Evolutionary conservation across 441 rosid species (phyloP).

Genomic region (Hypseocharis bilobata): DNA sequence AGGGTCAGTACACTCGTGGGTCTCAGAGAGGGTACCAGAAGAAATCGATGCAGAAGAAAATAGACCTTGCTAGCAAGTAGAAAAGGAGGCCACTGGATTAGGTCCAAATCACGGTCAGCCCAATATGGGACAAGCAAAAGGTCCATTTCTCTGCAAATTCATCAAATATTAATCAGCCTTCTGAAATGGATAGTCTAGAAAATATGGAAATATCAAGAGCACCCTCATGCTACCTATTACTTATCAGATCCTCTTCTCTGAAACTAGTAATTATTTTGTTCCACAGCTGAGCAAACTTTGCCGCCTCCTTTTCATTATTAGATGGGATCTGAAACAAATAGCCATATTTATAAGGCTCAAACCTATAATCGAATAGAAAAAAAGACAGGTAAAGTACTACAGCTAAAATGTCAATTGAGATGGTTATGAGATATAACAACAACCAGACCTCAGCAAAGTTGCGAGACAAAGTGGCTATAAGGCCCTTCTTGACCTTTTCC

Average conservation of each 20-base stretch:
- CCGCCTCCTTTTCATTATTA: slow-evolving; percentile 60
- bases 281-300: slow-evolving; percentile 98
- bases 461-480: slow-evolving; percentile 60
- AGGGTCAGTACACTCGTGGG: background rate
- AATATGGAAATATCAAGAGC: background rate
- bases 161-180: slow-evolving; percentile 20
- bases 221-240: slow-evolving; percentile 38
- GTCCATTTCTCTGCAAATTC: slow-evolving; percentile 73
- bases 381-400: background rate
- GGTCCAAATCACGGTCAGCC: slow-evolving; percentile 87
- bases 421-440: background rate
- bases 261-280: slow-evolving; percentile 90
- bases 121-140: slow-evolving; percentile 97
- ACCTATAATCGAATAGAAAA: background rate
- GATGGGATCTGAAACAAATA: slow-evolving; percentile 40
- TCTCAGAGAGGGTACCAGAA: background rate
- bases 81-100: slow-evolving; percentile 98
- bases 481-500: slow-evolving; percentile 60
- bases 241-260: slow-evolving; percentile 93
- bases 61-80: slow-evolving; percentile 95
- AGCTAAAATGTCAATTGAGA: background rate
- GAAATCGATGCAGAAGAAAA: slow-evolving; percentile 9
- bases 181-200: background rate
- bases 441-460: slow-evolving; percentile 46
- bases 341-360: slow-evolving; percentile 5